These are phyloP conservation scores for Tetrahymena malaccensis DNA, from an alignment of 73 alveolate genomes.

Conservation along the genomic window DNA sequence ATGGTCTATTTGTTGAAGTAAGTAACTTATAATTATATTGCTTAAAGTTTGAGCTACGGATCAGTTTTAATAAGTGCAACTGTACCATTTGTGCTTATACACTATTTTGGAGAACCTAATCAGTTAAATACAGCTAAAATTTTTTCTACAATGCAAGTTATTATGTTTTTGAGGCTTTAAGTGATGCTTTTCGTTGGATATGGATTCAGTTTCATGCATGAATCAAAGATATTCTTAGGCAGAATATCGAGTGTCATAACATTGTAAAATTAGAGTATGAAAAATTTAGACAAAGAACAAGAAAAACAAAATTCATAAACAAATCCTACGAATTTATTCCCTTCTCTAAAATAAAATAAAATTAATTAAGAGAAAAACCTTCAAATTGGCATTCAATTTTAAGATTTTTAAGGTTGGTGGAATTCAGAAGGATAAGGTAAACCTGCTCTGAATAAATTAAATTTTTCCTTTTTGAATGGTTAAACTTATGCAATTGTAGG, in stretches of 20 bases:
- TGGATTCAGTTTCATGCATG: background rate
- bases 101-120: background rate
- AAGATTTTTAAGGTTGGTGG: slow-evolving; percentile 20
- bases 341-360: background rate
- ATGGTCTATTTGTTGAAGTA: background rate
- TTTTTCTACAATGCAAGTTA: background rate
- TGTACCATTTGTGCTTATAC: background rate
- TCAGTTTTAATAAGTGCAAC: background rate
- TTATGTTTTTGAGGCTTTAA: background rate
- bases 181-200: background rate
- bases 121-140: background rate
- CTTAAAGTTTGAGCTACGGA: background rate
- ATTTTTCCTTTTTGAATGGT: slow-evolving; percentile 63
- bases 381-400: background rate
- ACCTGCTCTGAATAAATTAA: slow-evolving; percentile 44
- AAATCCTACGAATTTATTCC: background rate
- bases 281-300: background rate
- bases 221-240: background rate
- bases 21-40: background rate
- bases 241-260: background rate
- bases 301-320: background rate
- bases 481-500: slow-evolving; percentile 86
- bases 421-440: background rate
- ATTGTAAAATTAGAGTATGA: background rate
- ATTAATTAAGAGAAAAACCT: background rate